phyloP scores from a whole-genome alignment of 768 basidiomycete genomes.

The Mycena olivaceomarginata region DNA sequence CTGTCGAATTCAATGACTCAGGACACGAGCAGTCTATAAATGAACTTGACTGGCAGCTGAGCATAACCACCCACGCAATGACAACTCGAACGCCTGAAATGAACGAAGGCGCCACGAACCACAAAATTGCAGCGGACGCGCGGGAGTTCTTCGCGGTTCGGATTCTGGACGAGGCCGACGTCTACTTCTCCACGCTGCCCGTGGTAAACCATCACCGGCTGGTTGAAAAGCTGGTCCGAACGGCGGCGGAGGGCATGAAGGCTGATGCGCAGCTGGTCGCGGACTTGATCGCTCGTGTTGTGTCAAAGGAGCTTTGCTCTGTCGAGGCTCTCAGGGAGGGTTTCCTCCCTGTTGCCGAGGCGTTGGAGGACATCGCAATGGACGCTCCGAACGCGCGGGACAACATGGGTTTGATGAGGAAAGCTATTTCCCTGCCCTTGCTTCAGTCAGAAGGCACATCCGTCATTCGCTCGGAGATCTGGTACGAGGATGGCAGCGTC shows the following conservation, averaged over 20 bases:
- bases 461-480: no score
- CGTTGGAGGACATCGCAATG: constrained; percentile 91
- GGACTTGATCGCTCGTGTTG: constrained; percentile 80
- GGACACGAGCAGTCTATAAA: no score
- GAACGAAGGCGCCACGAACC: constrained; percentile 44
- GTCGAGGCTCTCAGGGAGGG: constrained; percentile 83
- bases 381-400: constrained; percentile 92
- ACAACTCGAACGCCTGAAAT: constrained; percentile 57
- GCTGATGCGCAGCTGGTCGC: constrained; percentile 87
- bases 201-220: no score
- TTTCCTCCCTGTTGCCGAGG: constrained; percentile 79
- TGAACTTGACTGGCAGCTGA: no score
- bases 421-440: no score
- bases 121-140: no score
- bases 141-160: constrained; percentile 90
- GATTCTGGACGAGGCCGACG: no score
- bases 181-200: no score
- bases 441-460: no score
- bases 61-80: no score
- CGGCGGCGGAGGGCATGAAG: constrained; percentile 89
- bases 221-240: constrained; percentile 83
- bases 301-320: constrained; percentile 76
- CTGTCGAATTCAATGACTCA: no score
- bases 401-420: constrained; percentile 83
- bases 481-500: no score